phyloP scores from a whole-genome alignment of 2,329 filamentous ascomycete genomes.

The Penicillium psychrosexuale region DNA sequence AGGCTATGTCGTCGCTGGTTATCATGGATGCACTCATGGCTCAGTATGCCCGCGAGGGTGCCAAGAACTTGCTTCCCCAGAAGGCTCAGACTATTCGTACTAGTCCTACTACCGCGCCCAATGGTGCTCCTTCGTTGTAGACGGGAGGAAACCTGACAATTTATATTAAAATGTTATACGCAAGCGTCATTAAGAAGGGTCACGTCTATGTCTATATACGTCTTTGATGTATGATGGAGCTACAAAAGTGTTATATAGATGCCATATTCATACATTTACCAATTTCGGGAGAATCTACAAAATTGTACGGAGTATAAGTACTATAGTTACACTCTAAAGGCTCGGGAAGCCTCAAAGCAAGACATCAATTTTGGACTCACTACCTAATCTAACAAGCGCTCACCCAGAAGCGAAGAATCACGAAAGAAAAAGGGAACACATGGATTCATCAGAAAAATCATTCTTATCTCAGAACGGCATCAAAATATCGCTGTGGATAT shows the following conservation, averaged over 20 bases:
- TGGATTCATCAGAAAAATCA: conserved; percentile 3
- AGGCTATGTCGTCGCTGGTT: conserved; percentile 85
- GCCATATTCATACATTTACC: background rate
- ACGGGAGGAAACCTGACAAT: background rate
- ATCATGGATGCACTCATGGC: conserved; percentile 84
- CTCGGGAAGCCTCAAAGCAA: background rate
- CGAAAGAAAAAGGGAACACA: background rate
- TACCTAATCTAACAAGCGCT: background rate
- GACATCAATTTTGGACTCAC: background rate
- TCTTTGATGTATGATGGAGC: conserved; percentile 1
- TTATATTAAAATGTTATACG: conserved; percentile 4
- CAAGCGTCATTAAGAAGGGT: conserved; percentile 3
- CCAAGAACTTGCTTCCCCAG: conserved; percentile 48
- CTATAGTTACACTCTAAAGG: background rate
- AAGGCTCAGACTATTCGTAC: conserved; percentile 38
- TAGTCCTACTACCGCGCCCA: conserved; percentile 29
- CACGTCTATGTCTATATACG: background rate
- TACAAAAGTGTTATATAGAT: conserved; percentile 3
- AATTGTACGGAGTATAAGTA: too few species aligned
- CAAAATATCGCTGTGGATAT: conserved; percentile 8
- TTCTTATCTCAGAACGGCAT: conserved; percentile 1
- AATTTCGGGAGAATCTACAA: background rate
- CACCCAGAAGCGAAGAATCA: background rate
- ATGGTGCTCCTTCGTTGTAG: conserved; percentile 12
- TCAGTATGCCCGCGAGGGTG: conserved; percentile 63